Percentiles rank a stretch among this genome's conserved stretches.
phyloP scores from a whole-genome alignment of 2,329 filamentous ascomycete species.

The Colletotrichum spinosum region DNA sequence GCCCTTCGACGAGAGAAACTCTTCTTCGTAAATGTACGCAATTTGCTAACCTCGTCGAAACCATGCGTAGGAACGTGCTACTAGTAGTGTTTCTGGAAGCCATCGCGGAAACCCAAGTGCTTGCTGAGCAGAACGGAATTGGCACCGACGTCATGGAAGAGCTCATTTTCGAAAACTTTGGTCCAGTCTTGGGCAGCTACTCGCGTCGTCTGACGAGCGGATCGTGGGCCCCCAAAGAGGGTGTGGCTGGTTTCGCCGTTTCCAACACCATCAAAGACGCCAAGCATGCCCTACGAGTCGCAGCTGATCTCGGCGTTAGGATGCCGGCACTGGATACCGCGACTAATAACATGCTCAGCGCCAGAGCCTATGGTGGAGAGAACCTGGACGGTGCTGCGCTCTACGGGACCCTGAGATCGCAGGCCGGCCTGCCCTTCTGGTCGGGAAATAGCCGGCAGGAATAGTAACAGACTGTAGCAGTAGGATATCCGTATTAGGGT shows the following conservation, averaged over 20 bases:
- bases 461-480: neutral
- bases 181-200: conserved; percentile 49
- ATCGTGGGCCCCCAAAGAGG: conserved; percentile 48
- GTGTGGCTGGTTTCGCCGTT: conserved; percentile 59
- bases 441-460: conserved; percentile 43
- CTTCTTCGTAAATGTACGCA: neutral
- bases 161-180: conserved; percentile 55
- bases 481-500: neutral
- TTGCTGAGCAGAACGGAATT: conserved; percentile 58
- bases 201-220: conserved; percentile 52
- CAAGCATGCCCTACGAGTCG: conserved; percentile 58
- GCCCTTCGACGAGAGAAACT: neutral
- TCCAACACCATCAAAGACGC: conserved; percentile 65
- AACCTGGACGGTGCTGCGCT: conserved; percentile 60
- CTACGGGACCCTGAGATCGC: conserved; percentile 58
- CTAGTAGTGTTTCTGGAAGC: conserved; percentile 61
- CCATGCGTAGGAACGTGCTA: conserved; percentile 54
- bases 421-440: conserved; percentile 58
- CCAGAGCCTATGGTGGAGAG: conserved; percentile 15
- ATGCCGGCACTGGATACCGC: conserved; percentile 51
- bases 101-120: conserved; percentile 61
- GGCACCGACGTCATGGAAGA: conserved; percentile 53
- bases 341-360: conserved; percentile 26
- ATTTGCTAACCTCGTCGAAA: neutral
- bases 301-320: conserved; percentile 50